phyloP scores from a whole-genome alignment of 2,329 filamentous ascomycete genomes.

The Claviceps purpurea region DNA sequence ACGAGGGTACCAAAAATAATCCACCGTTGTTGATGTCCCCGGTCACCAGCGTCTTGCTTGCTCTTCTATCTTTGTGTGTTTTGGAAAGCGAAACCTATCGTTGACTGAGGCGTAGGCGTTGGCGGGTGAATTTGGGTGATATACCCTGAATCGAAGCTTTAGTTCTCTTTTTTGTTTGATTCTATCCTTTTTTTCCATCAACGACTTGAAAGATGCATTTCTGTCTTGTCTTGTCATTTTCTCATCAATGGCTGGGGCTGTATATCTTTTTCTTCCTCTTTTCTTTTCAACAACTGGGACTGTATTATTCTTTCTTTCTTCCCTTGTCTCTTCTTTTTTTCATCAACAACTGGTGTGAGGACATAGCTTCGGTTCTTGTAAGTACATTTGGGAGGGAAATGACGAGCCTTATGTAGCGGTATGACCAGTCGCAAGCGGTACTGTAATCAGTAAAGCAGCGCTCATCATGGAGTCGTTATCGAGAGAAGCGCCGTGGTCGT shows the following conservation, averaged over 20 bases:
- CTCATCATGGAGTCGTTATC: background rate
- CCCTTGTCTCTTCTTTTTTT: background rate
- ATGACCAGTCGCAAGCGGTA: background rate
- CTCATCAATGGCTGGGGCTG: background rate
- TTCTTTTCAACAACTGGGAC: background rate
- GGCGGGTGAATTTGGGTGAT: background rate
- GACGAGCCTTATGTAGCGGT: background rate
- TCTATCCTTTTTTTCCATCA: background rate
- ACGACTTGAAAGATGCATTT: background rate
- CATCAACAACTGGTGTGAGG: background rate
- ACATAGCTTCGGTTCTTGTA: background rate
- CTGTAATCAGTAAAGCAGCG: background rate
- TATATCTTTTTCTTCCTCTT: background rate
- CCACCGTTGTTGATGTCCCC: no score
- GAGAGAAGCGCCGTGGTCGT: background rate
- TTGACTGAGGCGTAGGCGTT: conserved; percentile 3
- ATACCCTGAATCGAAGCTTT: background rate
- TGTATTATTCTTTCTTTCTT: background rate
- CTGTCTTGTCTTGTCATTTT: background rate
- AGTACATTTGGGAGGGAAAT: background rate
- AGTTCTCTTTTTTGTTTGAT: background rate
- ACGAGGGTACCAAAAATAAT: background rate
- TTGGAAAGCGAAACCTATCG: background rate
- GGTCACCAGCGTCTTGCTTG: background rate
- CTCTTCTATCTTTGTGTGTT: background rate